A percentile compares a stretch with the other conserved stretches of the same genome.
These are phyloP conservation scores for Fusarium caatingaense DNA, from an alignment of 2,329 filamentous ascomycete genomes.

Conservation along the genomic window DNA sequence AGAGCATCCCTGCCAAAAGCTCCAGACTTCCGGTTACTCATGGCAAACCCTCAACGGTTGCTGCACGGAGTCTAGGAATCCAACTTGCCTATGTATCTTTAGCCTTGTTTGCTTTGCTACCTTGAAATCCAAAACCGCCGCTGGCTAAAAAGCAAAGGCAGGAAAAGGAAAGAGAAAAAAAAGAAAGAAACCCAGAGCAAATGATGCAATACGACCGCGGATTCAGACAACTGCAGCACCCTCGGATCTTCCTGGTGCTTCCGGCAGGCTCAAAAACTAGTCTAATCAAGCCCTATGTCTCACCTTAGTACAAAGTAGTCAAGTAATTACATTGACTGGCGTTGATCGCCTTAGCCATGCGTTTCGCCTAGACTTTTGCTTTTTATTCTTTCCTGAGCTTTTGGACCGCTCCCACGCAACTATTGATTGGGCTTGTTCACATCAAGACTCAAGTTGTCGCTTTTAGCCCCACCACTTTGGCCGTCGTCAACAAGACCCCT, in stretches of 20 bases:
- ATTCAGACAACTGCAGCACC: slow-evolving; percentile 33
- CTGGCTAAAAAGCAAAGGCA: slow-evolving; percentile 26
- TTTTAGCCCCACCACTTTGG: slow-evolving; percentile 42
- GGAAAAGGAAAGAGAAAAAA: slow-evolving; percentile 16
- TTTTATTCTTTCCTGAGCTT: slow-evolving; percentile 34
- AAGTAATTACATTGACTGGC: slow-evolving; percentile 5
- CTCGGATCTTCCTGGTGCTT: slow-evolving; percentile 37
- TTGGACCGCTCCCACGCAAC: slow-evolving; percentile 22
- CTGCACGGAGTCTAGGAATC: slow-evolving; percentile 12
- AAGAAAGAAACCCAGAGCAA: slow-evolving; percentile 12
- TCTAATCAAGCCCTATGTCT: slow-evolving; percentile 42
- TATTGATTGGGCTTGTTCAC: slow-evolving; percentile 38
- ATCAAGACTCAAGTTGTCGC: slow-evolving; percentile 14
- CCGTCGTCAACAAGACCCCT: slow-evolving; percentile 41
- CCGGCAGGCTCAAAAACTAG: slow-evolving; percentile 33
- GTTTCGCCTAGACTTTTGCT: slow-evolving; percentile 26
- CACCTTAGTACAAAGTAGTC: slow-evolving; percentile 33
- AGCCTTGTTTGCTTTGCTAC: slow-evolving; percentile 2
- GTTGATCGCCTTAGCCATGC: slow-evolving; percentile 38
- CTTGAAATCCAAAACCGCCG: slow-evolving; percentile 27
- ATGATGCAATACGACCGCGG: slow-evolving; percentile 44
- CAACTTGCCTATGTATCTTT: slow-evolving; percentile 9
- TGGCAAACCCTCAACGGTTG: slow-evolving; percentile 6
- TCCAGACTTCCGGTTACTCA: slow-evolving; percentile 6
- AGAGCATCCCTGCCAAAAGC: slow-evolving; percentile 16